Percentiles rank a stretch among this genome's conserved stretches.
Evolutionary conservation across 106 monocot genomes (phyloP).

Genomic region (Cymbidium sinense): DNA sequence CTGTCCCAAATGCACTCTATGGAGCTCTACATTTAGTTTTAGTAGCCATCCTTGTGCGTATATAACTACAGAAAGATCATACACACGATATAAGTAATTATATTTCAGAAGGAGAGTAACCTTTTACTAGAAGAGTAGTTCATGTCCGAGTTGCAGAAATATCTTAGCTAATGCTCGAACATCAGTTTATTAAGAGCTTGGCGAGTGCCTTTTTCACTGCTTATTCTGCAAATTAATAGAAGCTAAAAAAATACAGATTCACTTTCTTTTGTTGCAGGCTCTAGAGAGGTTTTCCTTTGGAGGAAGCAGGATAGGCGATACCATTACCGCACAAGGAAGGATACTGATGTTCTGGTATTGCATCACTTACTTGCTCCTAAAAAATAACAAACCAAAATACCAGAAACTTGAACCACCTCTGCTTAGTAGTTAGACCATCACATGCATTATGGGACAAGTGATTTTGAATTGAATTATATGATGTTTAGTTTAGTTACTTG

Average conservation of each 20-base stretch:
- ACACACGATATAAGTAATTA: too few relatives aligned
- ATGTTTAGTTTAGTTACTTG: too few relatives aligned
- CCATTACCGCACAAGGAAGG: conserved; percentile 71
- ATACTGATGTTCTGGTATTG: conserved; percentile 99
- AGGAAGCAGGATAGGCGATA: conserved; percentile 54
- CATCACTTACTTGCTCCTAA: conserved; percentile 82
- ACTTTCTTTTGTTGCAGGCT: conserved; percentile 32
- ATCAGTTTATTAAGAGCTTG: not conserved
- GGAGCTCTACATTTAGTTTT: too few relatives aligned
- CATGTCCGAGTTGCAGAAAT: too few relatives aligned
- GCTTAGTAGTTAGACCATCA: not conserved
- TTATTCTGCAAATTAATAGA: not conserved
- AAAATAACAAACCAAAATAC: conserved; percentile 87
- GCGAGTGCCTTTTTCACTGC: too few relatives aligned
- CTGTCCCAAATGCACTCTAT: too few relatives aligned
- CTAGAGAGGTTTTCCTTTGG: conserved; percentile 94
- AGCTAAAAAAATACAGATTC: not conserved
- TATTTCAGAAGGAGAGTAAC: too few relatives aligned
- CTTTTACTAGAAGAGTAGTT: too few relatives aligned
- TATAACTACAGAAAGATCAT: too few relatives aligned
- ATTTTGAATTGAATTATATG: conserved; percentile 3
- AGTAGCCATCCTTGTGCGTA: too few relatives aligned
- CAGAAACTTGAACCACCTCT: conserved; percentile 56
- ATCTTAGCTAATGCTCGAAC: too few relatives aligned
- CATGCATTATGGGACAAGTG: not conserved